A percentile compares a stretch with the other conserved stretches of the same genome.
Conservation (phyloP, 352 stramenopile species). For the Phytophthora megakarya region DNA sequence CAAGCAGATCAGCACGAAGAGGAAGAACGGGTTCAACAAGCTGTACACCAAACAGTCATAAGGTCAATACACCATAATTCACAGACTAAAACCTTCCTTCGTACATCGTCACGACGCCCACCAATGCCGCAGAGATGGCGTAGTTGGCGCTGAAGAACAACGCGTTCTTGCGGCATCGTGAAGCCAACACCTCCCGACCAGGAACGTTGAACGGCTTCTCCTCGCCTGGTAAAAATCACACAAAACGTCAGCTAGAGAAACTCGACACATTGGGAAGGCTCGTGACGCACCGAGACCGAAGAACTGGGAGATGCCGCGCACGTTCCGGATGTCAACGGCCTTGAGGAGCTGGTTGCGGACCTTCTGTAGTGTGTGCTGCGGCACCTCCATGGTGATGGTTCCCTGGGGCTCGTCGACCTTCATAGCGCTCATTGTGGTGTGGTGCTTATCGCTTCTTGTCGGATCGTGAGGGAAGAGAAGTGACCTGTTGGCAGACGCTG, state of each 20-base stretch:
- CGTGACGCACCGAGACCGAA: constrained; percentile 67
- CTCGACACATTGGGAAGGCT: background rate
- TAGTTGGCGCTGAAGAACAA: constrained; percentile 89
- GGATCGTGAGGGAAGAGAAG: constrained; percentile 33
- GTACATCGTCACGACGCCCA: constrained; percentile 86
- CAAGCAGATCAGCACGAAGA: constrained; percentile 88
- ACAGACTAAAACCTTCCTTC: background rate
- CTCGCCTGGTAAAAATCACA: constrained; percentile 48
- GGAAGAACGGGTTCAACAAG: constrained; percentile 85
- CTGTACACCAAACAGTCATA: constrained; percentile 34
- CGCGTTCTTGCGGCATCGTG: constrained; percentile 77
- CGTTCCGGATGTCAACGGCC: constrained; percentile 73
- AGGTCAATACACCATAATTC: constrained; percentile 1
- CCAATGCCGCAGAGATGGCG: constrained; percentile 70
- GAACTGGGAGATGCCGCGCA: constrained; percentile 81
- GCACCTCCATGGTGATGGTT: constrained; percentile 73
- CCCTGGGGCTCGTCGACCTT: constrained; percentile 66
- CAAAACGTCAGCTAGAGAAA: constrained; percentile 5
- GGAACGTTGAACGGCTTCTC: constrained; percentile 88
- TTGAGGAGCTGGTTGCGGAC: constrained; percentile 71
- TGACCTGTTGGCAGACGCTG: constrained; percentile 22
- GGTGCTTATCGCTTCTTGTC: constrained; percentile 18
- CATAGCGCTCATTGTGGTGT: constrained; percentile 38
- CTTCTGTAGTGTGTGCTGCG: constrained; percentile 63
- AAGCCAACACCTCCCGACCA: constrained; percentile 58